phyloP scores from a whole-genome alignment of 164 flowering plant genomes.

The Brasenia schreberi region DNA sequence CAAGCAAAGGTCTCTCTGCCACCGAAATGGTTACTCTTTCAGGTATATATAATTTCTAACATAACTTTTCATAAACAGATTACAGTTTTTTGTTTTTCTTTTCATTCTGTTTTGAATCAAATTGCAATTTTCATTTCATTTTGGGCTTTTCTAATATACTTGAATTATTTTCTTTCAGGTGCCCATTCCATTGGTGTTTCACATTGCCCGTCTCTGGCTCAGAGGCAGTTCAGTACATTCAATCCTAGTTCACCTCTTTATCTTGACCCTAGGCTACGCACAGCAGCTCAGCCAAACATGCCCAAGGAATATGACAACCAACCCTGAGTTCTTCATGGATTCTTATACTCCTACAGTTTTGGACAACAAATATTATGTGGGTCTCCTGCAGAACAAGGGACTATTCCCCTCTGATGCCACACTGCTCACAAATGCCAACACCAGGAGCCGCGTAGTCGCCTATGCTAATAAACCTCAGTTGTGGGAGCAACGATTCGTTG shows the following conservation, averaged over 20 bases:
- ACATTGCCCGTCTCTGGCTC: slow-evolving; percentile 16
- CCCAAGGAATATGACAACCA: background rate
- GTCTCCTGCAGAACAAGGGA: slow-evolving; percentile 18
- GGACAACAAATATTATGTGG: slow-evolving; percentile 16
- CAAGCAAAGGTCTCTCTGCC: too few species aligned
- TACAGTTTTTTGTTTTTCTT: too few species aligned
- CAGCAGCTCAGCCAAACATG: slow-evolving; percentile 10
- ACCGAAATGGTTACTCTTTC: too few species aligned
- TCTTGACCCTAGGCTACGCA: slow-evolving; percentile 8
- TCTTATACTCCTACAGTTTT: slow-evolving; percentile 10
- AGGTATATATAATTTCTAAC: too few species aligned
- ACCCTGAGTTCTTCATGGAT: slow-evolving; percentile 13
- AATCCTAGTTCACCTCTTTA: slow-evolving; percentile 12
- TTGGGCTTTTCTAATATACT: too few species aligned
- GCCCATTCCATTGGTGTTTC: slow-evolving; percentile 22
- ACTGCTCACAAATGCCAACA: slow-evolving; percentile 12
- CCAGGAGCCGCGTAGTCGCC: slow-evolving; percentile 9
- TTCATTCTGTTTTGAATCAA: too few species aligned
- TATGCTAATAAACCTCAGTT: slow-evolving; percentile 5
- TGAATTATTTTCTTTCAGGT: slow-evolving; percentile 17
- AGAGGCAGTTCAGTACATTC: slow-evolving; percentile 13
- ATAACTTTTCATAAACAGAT: too few species aligned
- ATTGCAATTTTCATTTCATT: too few species aligned
- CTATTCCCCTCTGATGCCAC: slow-evolving; percentile 22
- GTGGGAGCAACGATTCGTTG: slow-evolving; percentile 16